Evolutionary conservation across 495 filamentous ascomycete genomes (phyloP), one percentile per base, ranked within the genome.

Genomic region (Corynascus novoguineensis): DNA sequence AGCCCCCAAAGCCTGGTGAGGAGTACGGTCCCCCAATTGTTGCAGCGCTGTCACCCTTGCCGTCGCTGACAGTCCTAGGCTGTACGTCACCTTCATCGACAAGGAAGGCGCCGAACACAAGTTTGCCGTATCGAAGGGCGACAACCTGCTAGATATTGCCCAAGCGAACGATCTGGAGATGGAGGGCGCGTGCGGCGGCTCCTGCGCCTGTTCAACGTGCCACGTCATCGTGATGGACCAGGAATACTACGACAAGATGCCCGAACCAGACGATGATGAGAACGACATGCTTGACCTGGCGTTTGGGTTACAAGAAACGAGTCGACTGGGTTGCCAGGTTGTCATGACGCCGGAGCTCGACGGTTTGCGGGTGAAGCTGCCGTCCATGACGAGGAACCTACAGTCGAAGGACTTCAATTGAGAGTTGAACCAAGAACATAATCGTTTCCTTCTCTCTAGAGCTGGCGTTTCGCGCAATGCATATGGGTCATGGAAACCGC

Each of bases 221-320:
- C 93, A 98, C 75, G 86, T 97, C 47, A 96, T 98, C 50, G 89
- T 98, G 40, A 78, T 86, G 55, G 85, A 88, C 64, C 81, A 88
- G 4, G 86, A 84, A 15, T 81, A 87, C 78, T 97, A 90, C 68
- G 93, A 97, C 60, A 86, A 84, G 74, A 92, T 97, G 77, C 81
- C 85, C 44, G 95, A 97, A 72, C 89, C 93, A 15, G 85, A 87
- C 38, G 93, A 98, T 69, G 95, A 98, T 69, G 93, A 98, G 81
- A 97, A 97, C 70, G 93, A 98, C 73, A 98, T 98, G 93, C 76
- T 98, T 63, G 93, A 98, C 69, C 70, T 97, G 57, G 93, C 93
- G 0, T 98, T 98, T 70, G 93, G 93, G 0, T 66, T 97, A 63
- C 97, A 92, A 7, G 93, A 98, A 76, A 98, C 95, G 45, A 95